Evolutionary conservation across 805 yeast genomes (phyloP).

Genomic region (Kluyveromyces siamensis): DNA sequence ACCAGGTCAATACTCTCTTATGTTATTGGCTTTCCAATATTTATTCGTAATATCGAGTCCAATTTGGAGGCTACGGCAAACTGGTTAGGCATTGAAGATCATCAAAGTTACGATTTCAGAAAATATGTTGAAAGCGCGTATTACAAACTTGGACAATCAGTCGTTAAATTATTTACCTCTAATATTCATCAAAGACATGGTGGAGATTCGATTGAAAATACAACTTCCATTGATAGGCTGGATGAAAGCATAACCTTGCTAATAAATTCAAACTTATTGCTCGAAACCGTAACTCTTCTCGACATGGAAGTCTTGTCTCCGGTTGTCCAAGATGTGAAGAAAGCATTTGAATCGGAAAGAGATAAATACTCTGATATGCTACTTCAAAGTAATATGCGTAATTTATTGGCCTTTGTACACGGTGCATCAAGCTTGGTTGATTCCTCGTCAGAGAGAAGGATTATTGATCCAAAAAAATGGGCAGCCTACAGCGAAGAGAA

Average conservation of each 20-base stretch:
- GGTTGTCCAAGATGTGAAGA: slow-evolving; percentile 16
- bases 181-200: slow-evolving; percentile 9
- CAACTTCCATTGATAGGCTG: slow-evolving; percentile 7
- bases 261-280: slow-evolving; percentile 45
- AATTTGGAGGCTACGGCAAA: slow-evolving; percentile 11
- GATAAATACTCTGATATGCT: slow-evolving; percentile 40
- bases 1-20: slow-evolving; percentile 35
- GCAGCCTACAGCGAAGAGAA: slow-evolving; percentile 56
- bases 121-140: slow-evolving; percentile 22
- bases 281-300: slow-evolving; percentile 30
- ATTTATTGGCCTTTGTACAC: slow-evolving; percentile 53
- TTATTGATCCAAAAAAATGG: slow-evolving; percentile 43
- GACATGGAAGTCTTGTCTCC: slow-evolving; percentile 16
- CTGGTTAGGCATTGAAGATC: background rate
- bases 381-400: slow-evolving; percentile 52
- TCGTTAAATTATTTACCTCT: slow-evolving; percentile 23
- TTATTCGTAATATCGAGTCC: slow-evolving; percentile 34
- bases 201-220: background rate
- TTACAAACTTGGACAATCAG: slow-evolving; percentile 21
- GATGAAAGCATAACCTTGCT: slow-evolving; percentile 39
- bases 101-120: slow-evolving; percentile 13
- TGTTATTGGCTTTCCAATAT: slow-evolving; percentile 40
- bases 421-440: slow-evolving; percentile 48
- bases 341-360: slow-evolving; percentile 25
- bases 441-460: slow-evolving; percentile 16